Evolutionary conservation across 768 basidiomycete genomes (phyloP), one percentile per base, ranked within the genome.

Genomic region (Trametes gibbosa): DNA sequence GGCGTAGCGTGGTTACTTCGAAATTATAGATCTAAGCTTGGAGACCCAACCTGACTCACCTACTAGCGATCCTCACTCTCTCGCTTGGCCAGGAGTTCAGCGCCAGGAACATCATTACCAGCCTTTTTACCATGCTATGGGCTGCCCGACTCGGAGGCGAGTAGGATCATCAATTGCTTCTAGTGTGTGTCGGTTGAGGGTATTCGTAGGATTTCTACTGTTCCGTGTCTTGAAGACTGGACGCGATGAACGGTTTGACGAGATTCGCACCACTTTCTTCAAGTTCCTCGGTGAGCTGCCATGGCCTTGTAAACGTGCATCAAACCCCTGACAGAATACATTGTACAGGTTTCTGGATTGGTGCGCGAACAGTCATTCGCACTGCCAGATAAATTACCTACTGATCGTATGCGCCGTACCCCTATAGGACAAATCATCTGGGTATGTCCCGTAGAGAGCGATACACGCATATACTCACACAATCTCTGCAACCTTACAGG

Each of bases 181-280:
- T 24, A 21, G 24, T 16, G 41, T 12, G 23, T 17, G 37, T 23
- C 9, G 19, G 8, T 25, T 24, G 7, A 24, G 17, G 5, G 14
- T 0, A 13, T 4, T 16, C 17, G 6, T 47, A 78, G 85, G 82
- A 0, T 90, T 88, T 70, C 74, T 88, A 5, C 77, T 88, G 25
- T 85, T 82, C 71, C 81, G 87, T n/a, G 86, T 90, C 5, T 66
- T 90, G 43, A 86, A 84, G 66, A 83, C 77, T 8, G 86, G 86
- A 1, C 82, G 79, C 63, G 87, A 90, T 63, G 76, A 74, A 3
- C 79, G 87, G 1, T 89, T 89, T 66, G 86, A 90, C 63, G 79
- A 84, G 17, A 87, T 89, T 52, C 75, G 87, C 5, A 77, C 77
- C 1, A 77, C 84, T 69, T 87, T 88, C 70, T 81, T 83, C 74